phyloP scores from a whole-genome alignment of 371 early-diverging fungal species.

The Parasitella parasitica region DNA sequence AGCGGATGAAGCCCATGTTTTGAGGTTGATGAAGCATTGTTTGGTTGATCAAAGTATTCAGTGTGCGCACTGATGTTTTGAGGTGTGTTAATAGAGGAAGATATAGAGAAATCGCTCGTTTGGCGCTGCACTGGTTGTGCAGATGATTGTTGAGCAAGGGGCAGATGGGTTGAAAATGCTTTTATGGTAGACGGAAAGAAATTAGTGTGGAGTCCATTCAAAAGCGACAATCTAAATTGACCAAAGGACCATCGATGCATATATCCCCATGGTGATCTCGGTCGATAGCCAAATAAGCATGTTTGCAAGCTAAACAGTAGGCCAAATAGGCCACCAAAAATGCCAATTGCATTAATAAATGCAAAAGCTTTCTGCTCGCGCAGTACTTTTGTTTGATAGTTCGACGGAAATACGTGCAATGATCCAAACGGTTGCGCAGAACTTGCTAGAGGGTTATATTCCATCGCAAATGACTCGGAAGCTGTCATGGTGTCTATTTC shows the following conservation, averaged over 20 bases:
- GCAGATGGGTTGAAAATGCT: not conserved
- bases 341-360: constrained; percentile 22
- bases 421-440: constrained; percentile 13
- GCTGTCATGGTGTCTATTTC: constrained; percentile 12
- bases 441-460: not conserved
- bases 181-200: constrained; percentile 10
- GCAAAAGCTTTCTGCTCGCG: constrained; percentile 19
- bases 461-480: constrained; percentile 7
- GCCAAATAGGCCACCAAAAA: constrained; percentile 20
- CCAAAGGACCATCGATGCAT: constrained; percentile 31
- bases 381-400: constrained; percentile 5
- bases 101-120: not conserved
- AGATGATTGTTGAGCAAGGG: not conserved
- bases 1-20: not conserved
- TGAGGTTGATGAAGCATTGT: not conserved
- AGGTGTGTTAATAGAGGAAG: not conserved
- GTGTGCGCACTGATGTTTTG: not conserved
- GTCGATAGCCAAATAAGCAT: constrained; percentile 20
- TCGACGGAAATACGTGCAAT: constrained; percentile 10
- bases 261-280: constrained; percentile 26
- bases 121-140: not conserved
- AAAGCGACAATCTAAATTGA: constrained; percentile 14
- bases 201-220: constrained; percentile 14
- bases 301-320: constrained; percentile 18
- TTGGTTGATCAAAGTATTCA: not conserved